Percentiles rank a stretch among this genome's conserved stretches.
Conservation (phyloP, 2,329 filamentous ascomycete species). For the Botrytis deweyae region DNA sequence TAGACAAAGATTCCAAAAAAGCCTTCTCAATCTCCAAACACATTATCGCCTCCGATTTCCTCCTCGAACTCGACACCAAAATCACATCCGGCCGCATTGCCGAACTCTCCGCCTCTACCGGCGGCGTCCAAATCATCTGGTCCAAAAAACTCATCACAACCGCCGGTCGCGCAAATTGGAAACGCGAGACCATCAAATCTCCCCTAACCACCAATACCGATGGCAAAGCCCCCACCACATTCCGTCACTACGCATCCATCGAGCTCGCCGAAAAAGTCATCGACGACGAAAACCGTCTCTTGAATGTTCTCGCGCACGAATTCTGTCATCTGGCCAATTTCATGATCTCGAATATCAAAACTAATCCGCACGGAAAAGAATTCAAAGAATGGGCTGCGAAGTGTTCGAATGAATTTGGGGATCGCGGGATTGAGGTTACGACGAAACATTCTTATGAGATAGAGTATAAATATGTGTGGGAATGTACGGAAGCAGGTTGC, state of each 20-base stretch:
- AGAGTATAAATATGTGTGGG: slow-evolving; percentile 89
- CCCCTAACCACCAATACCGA: slow-evolving; percentile 26
- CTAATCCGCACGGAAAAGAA: slow-evolving; percentile 76
- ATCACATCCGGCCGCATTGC: slow-evolving; percentile 62
- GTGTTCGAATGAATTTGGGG: slow-evolving; percentile 55
- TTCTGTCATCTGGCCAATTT: slow-evolving; percentile 94
- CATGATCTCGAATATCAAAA: slow-evolving; percentile 74
- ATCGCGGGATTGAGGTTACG: slow-evolving; percentile 71
- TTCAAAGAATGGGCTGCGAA: slow-evolving; percentile 74
- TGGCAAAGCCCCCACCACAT: slow-evolving; percentile 25
- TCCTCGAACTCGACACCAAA: slow-evolving; percentile 64
- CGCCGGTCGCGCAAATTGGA: slow-evolving; percentile 74
- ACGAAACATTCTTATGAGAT: slow-evolving; percentile 90
- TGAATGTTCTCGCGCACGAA: slow-evolving; percentile 94
- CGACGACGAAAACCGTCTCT: slow-evolving; percentile 69
- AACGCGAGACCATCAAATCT: slow-evolving; percentile 53
- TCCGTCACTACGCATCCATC: slow-evolving; percentile 69
- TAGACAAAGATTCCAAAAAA: slow-evolving; percentile 51
- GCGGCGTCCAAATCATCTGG: slow-evolving; percentile 72
- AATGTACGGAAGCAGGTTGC: slow-evolving; percentile 62
- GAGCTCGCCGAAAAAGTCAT: slow-evolving; percentile 90
- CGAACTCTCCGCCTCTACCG: slow-evolving; percentile 59
- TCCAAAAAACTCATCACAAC: slow-evolving; percentile 77
- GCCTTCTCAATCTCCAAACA: slow-evolving; percentile 63
- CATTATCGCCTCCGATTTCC: slow-evolving; percentile 60